A percentile compares a stretch with the other conserved stretches of the same genome.
phyloP scores from a whole-genome alignment of 257 asterid species.

The Gynochthodes officinalis region DNA sequence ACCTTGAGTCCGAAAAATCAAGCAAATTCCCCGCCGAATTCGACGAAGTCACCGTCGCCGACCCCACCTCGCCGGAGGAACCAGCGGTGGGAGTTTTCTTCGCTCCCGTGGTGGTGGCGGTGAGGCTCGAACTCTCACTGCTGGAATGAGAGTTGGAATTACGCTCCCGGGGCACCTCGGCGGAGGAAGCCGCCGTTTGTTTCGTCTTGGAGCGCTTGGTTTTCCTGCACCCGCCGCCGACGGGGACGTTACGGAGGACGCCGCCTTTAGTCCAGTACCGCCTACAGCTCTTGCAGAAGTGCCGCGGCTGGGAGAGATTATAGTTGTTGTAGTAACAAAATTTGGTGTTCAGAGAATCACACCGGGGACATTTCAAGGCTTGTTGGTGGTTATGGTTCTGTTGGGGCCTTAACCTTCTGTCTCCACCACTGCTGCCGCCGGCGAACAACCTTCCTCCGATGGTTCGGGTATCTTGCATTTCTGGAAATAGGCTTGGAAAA shows the following conservation, averaged over 20 bases:
- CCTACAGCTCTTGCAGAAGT: slow-evolving; percentile 87
- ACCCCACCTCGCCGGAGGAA: slow-evolving; percentile 37
- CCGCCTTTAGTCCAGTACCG: slow-evolving; percentile 98
- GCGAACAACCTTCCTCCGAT: slow-evolving; percentile 34
- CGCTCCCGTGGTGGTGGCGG: slow-evolving; percentile 37
- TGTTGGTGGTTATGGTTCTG: slow-evolving; percentile 40
- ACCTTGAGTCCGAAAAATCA: slow-evolving; percentile 37
- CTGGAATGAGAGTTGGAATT: slow-evolving; percentile 53
- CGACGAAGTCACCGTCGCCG: slow-evolving; percentile 35
- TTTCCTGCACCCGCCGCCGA: slow-evolving; percentile 95
- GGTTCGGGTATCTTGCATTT: slow-evolving; percentile 66
- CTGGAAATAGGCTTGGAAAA: neutral
- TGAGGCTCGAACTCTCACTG: slow-evolving; percentile 73
- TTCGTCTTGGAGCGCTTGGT: slow-evolving; percentile 58
- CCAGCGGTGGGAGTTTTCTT: slow-evolving; percentile 1
- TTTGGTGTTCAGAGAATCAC: slow-evolving; percentile 80
- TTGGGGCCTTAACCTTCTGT: slow-evolving; percentile 58
- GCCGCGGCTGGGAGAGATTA: slow-evolving; percentile 89
- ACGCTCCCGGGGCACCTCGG: slow-evolving; percentile 21
- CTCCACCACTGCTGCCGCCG: slow-evolving; percentile 38
- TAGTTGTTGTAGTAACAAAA: slow-evolving; percentile 89
- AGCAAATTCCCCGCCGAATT: slow-evolving; percentile 28
- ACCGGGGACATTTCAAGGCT: slow-evolving; percentile 80
- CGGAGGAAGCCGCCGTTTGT: slow-evolving; percentile 5
- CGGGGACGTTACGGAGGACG: slow-evolving; percentile 87